Base-by-base conservation (phyloP, 2,329 filamentous ascomycete genomes). In the Xylariaceae sp. region DNA sequence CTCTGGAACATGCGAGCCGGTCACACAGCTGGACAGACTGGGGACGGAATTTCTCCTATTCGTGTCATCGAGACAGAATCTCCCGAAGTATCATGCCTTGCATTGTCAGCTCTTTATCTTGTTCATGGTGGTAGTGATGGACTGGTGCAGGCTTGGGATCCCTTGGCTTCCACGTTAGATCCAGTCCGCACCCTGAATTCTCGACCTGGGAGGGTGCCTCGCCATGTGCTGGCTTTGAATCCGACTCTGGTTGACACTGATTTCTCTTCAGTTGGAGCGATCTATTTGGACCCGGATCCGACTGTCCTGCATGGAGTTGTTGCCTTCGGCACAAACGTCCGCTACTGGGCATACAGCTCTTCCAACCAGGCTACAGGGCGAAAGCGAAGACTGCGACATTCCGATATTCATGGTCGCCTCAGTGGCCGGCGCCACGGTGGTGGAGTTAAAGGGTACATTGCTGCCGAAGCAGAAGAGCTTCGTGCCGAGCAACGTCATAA, bases 111-210 rank as follows among this genome's bases (percentile, higher is more conserved):
- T 1, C 74, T 99, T 14, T 95, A 95, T 64, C 71, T 99, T 14
- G 87, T 97, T 6, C 89, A 96, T 66, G 94, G 94, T 44, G 94
- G 94, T 22, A 96, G 88, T 58, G 94, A 99, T 69, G 92, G 94
- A 1, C 80, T 97, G 3, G 92, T 96, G 5, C 94, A 97, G 67
- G 89, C 90, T 6, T 99, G 94, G 94, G 94, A 99, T 71, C 89
- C 88, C n/a, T 74, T 99, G 42, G 89, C 86, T 1, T 97, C 92
- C 2, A 87, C 80, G 0, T 70, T 78, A 15, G 83, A 86, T 17
- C 89, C 94, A 0, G 80, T 97, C 45, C 83, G 90, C 36, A 97
- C 90, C 0, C 75, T 99, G 47, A 91, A 95, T 64, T 89, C 90
- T 2, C 84, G 87, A 12, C 88, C 88, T 2, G 86, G 87, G 7